Base-by-base conservation (phyloP, 331 rosid genomes). In the Malus hybrid region DNA sequence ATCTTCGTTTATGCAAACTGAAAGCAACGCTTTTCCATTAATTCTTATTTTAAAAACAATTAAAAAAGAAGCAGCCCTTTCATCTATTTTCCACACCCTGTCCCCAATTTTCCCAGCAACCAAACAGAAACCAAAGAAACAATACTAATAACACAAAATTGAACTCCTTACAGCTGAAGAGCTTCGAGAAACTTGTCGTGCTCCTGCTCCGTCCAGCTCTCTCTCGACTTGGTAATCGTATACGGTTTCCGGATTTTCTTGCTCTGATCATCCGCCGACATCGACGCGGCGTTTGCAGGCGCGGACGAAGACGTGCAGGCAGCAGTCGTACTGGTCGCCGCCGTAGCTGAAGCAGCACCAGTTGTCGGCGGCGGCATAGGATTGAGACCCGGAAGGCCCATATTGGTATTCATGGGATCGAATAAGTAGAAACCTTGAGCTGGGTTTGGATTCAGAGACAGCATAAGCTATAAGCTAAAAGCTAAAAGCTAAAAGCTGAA, bases 121-220 rank as follows among this genome's bases (percentile, higher is more conserved):
- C 76, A 82, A 63, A 2, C 79, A 67, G 62, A 71, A 5, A 1
- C 1, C 1, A 29, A 60, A 56, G 20, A 6, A 10, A 60, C 32
- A 12, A 63, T 20, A 31, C 3, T 5, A 68, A n/a, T 7, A 64
- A 14, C 13, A 42, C 36, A 2, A n/a, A 63, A 44, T 27, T 18
- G 9, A 39, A 13, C 6, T 15, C 5, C 97, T 86, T 64, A 94
- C 99, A 94, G 81, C 82, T 91, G 96, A 31, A 94, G 95, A 85
- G 96, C 99, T 86, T 94, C 97, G 20, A 92, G 95, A 81, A 94
- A 94, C 92, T 94, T 94, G 39, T 93, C 97, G 75, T 94, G 99
- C 75, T 94, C 97, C 84, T 92, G 96, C 71, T 94, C 96, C 34
- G 93, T 86, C 97, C 92, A 93, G 88, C 89, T 93, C 87, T 93